phyloP scores from a whole-genome alignment of 257 asterid species.

The Solanum pinnatisectum region DNA sequence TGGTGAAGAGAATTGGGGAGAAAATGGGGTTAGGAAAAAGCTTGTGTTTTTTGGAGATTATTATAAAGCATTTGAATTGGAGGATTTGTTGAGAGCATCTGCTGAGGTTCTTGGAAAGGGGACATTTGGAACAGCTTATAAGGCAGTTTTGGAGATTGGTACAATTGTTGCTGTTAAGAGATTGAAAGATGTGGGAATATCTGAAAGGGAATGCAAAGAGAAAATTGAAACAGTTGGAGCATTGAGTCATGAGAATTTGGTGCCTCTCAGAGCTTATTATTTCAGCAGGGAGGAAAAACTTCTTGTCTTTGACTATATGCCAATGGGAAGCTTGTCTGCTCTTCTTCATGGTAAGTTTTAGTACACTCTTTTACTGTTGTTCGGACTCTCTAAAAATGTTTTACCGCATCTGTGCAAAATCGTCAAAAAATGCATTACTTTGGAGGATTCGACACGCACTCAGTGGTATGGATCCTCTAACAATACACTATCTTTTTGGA shows the following conservation, averaged over 20 bases:
- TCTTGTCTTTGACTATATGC: slow-evolving; percentile 82
- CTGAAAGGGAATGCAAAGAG: slow-evolving; percentile 59
- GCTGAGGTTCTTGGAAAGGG: slow-evolving; percentile 43
- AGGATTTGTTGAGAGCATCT: slow-evolving; percentile 32
- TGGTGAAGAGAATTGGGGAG: slow-evolving; percentile 11
- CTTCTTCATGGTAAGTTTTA: slow-evolving; percentile 56
- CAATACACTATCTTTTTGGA: not conserved
- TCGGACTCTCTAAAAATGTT: not conserved
- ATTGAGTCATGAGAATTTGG: slow-evolving; percentile 69
- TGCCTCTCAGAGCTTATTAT: slow-evolving; percentile 78
- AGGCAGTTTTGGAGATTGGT: slow-evolving; percentile 83
- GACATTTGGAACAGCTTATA: slow-evolving; percentile 54
- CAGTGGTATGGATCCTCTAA: not conserved
- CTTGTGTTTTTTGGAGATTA: slow-evolving; percentile 20
- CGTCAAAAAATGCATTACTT: not conserved
- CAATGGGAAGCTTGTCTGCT: slow-evolving; percentile 89
- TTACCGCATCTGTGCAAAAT: not conserved
- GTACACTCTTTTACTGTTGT: not conserved
- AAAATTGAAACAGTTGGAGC: slow-evolving; percentile 64
- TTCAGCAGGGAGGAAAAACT: slow-evolving; percentile 82
- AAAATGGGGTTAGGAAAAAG: slow-evolving; percentile 18
- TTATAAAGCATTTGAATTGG: slow-evolving; percentile 27
- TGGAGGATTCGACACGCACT: not conserved
- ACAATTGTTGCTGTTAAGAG: slow-evolving; percentile 81
- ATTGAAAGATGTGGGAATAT: slow-evolving; percentile 59